Conservation (phyloP, 2,329 filamentous ascomycete genomes). For the Chalaropsis ovoidea region DNA sequence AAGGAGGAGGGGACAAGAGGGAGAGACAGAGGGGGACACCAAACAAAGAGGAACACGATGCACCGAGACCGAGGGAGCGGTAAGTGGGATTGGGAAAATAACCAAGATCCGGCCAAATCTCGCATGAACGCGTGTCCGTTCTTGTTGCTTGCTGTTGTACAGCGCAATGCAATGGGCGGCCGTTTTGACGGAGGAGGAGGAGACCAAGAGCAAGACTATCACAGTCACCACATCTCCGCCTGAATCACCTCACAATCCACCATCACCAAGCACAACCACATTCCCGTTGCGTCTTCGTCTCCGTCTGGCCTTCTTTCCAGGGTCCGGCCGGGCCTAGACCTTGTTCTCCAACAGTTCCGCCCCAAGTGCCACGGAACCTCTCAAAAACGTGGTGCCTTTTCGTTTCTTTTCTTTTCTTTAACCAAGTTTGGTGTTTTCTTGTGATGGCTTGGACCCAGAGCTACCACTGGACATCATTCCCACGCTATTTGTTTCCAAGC, state of each 20-base stretch:
- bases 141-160: neutral
- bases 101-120: constrained; percentile 1
- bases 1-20: neutral
- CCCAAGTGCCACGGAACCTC: neutral
- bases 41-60: neutral
- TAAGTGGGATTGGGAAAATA: neutral
- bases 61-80: neutral
- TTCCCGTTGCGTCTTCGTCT: too few relatives aligned
- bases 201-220: too few relatives aligned
- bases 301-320: neutral
- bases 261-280: neutral
- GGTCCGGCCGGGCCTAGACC: neutral
- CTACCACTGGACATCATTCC: neutral
- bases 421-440: neutral
- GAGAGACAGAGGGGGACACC: neutral
- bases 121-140: constrained; percentile 3
- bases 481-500: neutral
- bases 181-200: too few relatives aligned
- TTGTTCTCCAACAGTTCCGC: constrained; percentile 3
- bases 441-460: neutral
- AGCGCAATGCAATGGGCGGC: too few relatives aligned
- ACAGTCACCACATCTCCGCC: too few relatives aligned
- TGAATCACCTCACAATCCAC: too few relatives aligned
- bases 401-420: neutral
- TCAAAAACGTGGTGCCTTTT: neutral